A percentile compares a stretch with the other conserved stretches of the same genome.
These are phyloP conservation scores for Saccharomyces hybrid DNA, from an alignment of 1,139 yeast species.

Conservation along the genomic window DNA sequence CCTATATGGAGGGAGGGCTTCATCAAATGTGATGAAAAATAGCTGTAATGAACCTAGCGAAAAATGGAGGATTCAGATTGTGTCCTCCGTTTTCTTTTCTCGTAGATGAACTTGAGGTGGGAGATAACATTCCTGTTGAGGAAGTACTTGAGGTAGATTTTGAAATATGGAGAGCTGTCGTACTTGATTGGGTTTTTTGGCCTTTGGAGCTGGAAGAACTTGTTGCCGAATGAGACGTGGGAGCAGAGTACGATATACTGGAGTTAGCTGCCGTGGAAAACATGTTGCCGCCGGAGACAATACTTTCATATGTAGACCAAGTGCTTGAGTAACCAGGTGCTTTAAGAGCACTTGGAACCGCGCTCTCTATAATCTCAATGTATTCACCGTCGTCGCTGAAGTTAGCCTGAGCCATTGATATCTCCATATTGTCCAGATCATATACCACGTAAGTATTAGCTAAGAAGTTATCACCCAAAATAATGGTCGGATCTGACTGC, in stretches of 20 bases:
- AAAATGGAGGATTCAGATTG: background rate
- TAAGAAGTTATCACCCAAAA: constrained; percentile 67
- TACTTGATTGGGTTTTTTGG: background rate
- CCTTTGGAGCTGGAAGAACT: background rate
- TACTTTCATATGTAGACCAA: constrained; percentile 20
- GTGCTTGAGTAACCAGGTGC: constrained; percentile 37
- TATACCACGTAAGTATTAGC: constrained; percentile 69
- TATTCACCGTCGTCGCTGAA: constrained; percentile 33
- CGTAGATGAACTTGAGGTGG: background rate
- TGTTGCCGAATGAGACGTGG: background rate
- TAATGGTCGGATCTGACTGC: constrained; percentile 29
- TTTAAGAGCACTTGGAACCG: constrained; percentile 42
- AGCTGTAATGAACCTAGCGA: background rate
- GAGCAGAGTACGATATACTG: background rate
- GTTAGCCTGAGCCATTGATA: constrained; percentile 60
- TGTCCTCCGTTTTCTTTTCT: background rate
- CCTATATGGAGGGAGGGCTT: background rate
- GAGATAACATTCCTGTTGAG: background rate
- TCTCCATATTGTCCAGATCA: constrained; percentile 57
- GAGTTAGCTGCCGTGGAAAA: background rate
- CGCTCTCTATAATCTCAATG: constrained; percentile 37
- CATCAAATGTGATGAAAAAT: background rate
- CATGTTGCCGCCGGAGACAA: constrained; percentile 1
- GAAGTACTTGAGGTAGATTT: background rate
- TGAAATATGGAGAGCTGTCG: background rate